Conservation (phyloP, 1,284 basidiomycete genomes). For the Mycosarcoma maydis region DNA sequence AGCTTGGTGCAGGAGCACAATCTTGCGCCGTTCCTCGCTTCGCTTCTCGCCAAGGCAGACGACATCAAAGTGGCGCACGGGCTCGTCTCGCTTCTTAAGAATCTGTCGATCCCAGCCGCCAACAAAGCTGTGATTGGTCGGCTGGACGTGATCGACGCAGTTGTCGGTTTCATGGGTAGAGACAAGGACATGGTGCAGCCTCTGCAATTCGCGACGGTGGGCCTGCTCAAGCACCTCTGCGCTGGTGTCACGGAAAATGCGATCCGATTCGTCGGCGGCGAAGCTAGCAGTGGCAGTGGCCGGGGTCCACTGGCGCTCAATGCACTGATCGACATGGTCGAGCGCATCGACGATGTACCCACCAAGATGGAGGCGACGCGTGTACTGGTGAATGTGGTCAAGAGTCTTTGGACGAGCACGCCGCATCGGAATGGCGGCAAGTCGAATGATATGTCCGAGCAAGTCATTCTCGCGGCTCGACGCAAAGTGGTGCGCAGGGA, state of each 20-base stretch:
- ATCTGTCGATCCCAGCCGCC: constrained; percentile 55
- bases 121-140: constrained; percentile 53
- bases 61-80: constrained; percentile 59
- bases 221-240: constrained; percentile 87
- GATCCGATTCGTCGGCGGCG: constrained; percentile 73
- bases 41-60: constrained; percentile 32
- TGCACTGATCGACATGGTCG: constrained; percentile 78
- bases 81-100: constrained; percentile 54
- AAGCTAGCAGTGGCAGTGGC: background rate
- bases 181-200: constrained; percentile 67
- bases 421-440: background rate
- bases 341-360: constrained; percentile 81
- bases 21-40: constrained; percentile 48
- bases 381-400: constrained; percentile 81
- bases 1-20: constrained; percentile 48
- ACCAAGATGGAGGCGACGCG: constrained; percentile 89
- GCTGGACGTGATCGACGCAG: constrained; percentile 27
- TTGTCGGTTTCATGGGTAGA: constrained; percentile 31
- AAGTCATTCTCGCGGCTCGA: constrained; percentile 4
- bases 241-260: constrained; percentile 70
- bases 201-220: constrained; percentile 87
- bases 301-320: constrained; percentile 70
- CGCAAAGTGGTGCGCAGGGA: constrained; percentile 25
- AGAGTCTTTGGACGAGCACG: constrained; percentile 50
- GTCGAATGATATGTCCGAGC: background rate